Evolutionary conservation across 2,329 filamentous ascomycete genomes (phyloP), one percentile per base, ranked within the genome.

Genomic region (Ophiostoma tasmaniense): DNA sequence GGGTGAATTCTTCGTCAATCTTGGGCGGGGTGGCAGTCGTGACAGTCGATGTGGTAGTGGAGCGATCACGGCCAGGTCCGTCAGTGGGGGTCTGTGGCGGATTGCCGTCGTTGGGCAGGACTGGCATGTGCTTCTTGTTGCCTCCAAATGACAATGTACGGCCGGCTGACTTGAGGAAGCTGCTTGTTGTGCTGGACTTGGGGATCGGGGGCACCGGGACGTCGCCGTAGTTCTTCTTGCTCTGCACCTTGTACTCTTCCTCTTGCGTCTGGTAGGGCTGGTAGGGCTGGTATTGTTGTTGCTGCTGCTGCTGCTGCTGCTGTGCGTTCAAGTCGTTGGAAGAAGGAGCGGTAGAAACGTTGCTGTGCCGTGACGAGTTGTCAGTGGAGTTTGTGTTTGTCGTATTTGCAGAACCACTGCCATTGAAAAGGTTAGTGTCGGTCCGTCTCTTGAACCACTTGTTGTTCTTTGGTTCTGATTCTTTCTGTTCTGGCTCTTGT

Each of bases 311-410:
- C 14, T 70, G 67, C 59, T 68, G 67, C 33, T 71, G 67, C 50
- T 80, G 78, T 11, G 73, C 73, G 59, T 75, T 76, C 42, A 78
- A 74, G 67, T 82, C 85, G 67, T 84, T 81, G 3, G 85, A 87
- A 2, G 85, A 88, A 14, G 85, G 84, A 45, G 85, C 80, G 50
- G 85, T 87, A n/a, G 85, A 87, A 67, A 81, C 83, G 76, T 86
- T 86, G 76, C 85, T 87, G 75, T 87, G 84, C 74, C 85, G 83
- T 66, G 85, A 88, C 42, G 85, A 87, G 73, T 84, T 85, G 76
- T 87, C 85, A 72, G 82, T 84, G 67, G 84, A 86, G 66, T 81
- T 81, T 70, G 84, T 84, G 77, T 87, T 85, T 70, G 85, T 87
- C 50, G 83, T 86, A 76, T 86, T 87, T 73, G 85, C 87, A 61